Evolutionary conservation across 768 basidiomycete species (phyloP), one percentile per base, ranked within the genome.

Genomic region (Leccinum uliginosum): DNA sequence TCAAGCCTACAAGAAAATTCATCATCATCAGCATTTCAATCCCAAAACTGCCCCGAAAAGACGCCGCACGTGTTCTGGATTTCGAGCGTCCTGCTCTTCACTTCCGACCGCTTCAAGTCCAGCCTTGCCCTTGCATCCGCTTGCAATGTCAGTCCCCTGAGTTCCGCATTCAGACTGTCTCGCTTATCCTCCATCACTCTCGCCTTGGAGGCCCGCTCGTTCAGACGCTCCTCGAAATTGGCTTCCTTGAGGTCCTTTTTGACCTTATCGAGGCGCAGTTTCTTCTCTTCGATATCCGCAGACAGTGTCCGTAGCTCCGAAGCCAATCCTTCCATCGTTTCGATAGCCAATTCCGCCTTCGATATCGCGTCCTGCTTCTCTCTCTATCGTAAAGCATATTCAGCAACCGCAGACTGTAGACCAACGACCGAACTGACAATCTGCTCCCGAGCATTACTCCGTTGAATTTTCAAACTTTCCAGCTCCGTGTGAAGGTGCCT

Each of bases 101-200:
- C 68, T 60, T 94, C 91, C 1, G 75, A 75, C 57, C 85, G 77
- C 66, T 91, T 89, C 59, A 96, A 65, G 40, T 87, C 83, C 52
- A 98, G 69, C 63, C 83, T 87, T 2, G 94, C 92, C 45, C 96
- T 77, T 1, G 83, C 76, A 53, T 94, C 89, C 0, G 91, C 87
- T 67, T 98, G 93, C 46, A 83, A 64, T 62, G 84, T 92, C 62
- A 97, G 72, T 2, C 77, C 73, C 30, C 83, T 78, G 43, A 94
- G 77, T 59, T 97, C 95, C 0, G 71, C 61, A 54, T 86, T 90
- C 58, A 96, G 73, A 19, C 70, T 68, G 17, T 95, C 92, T 51
- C 88, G 77, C 48, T 77, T 78, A 34, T 83, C 83, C 58, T 98
- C 92, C 50, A 91, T 74, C 24, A 61, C 66, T 34, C 85, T 80